Base-by-base conservation (phyloP, 805 yeast genomes). In the Metschnikowia cerradonensis region DNA sequence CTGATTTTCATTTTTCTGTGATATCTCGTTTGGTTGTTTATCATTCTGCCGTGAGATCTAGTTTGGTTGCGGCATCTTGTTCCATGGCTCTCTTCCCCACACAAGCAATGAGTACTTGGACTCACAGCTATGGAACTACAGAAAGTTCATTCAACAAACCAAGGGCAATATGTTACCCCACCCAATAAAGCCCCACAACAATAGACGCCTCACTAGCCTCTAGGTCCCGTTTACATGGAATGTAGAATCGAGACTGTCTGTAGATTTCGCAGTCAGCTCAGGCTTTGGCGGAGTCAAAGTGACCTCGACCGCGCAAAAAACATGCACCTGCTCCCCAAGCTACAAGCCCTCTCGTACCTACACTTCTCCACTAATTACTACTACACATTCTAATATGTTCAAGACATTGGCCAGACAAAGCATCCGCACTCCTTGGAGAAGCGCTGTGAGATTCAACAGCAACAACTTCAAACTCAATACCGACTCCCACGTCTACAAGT, bases 401-500 rank as follows among this genome's bases (percentile, higher is more conserved):
- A 56, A 47, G 47, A 45, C 60, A 31, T 38, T 57, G 26, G 54
- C 56, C 43, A 57, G 61, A 56, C 57, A 53, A 37, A 39, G 52
- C 20, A 26, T 47, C 15, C 52, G 58, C 32, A 30, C 52, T 17
- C 53, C 53, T 15, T 50, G 51, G 54, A 57, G 50, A 37, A 30
- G 51, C 33, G 53, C 60, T 32, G 51, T 55, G 35, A 48, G 60
- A 49, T 64, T 61, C 58, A 71, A 71, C 63, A 54, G 69, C 38
- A 61, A 58, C 53, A 64, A 59, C 63, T 70, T 64, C 59, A 66
- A 61, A 57, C 60, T 73, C 56, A 71, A 66, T 65, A 67, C 66
- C 35, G 68, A 68, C 19, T 70, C 76, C 8, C 66, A 60, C 52
- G 75, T 65, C 30, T 70, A 63, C 65, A 72, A 72, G 60, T 73